Base-by-base conservation (phyloP, 352 stramenopile species). In the Globisporangium cederbergense region DNA sequence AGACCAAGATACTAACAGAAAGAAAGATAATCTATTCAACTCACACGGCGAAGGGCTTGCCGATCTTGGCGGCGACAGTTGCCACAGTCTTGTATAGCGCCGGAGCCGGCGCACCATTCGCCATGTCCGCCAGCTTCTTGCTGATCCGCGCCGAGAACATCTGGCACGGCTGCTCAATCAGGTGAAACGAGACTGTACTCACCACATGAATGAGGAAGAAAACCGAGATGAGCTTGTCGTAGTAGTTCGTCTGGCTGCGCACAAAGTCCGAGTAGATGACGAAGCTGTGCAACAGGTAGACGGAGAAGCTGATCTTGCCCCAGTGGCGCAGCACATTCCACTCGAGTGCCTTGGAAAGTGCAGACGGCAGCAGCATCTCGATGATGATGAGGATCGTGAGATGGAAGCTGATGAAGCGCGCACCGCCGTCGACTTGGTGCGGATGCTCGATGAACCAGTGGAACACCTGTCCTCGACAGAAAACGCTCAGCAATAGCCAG, bases 91-190 rank as follows among this genome's bases (percentile, higher is more conserved):
- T n/a, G n/a, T n/a, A n/a, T n/a, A n/a, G n/a, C n/a, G n/a, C n/a
- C n/a, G n/a, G n/a, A n/a, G n/a, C n/a, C n/a, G n/a, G n/a, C 32
- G 32, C 32, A 7, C 32, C 32, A 36, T 36, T 36, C 20, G 25
- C 46, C 9, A 53, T 53, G 16, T 32, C 9, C 2, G 25, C 30
- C 22, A 77, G 60, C 5, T 14, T 20, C 20, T 63, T 66, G 54
- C 62, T 68, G 52, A 80, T 66, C 8, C 64, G 56, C 18, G 66
- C 65, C n/a, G 75, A 74, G 14, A 83, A 9, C 18, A 65, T 20
- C 54, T 81, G 79, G 3, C 73, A 83, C 52, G 77, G 77, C 20
- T 74, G 66, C 66, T 86, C 73, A 20, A 88, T 32, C n/a, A 77
- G 13, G n/a, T 74, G 51, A 46, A 77, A 80, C 11, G 73, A 79